A percentile compares a stretch with the other conserved stretches of the same genome.
These are phyloP conservation scores for Punica granatum DNA, from an alignment of 345 rosid genomes.

Conservation along the genomic window DNA sequence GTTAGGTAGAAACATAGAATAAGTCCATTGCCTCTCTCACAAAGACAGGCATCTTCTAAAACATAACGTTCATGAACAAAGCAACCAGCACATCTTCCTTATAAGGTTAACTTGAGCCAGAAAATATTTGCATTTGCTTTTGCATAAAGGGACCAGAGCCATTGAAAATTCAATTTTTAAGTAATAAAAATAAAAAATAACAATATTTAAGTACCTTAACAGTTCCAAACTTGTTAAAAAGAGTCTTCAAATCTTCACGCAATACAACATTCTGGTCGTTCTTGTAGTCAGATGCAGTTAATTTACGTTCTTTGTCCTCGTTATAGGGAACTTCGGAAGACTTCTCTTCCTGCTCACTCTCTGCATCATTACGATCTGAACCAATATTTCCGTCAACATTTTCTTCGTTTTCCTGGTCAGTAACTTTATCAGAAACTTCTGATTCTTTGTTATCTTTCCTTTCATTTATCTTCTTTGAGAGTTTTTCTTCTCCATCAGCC, in stretches of 20 bases:
- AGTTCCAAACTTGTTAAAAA: slow-evolving; percentile 63
- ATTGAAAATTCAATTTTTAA: background rate
- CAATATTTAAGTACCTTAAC: slow-evolving; percentile 53
- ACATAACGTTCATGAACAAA: background rate
- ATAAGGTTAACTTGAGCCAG: background rate
- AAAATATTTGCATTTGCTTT: background rate
- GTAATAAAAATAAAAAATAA: background rate
- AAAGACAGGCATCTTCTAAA: background rate
- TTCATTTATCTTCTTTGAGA: slow-evolving; percentile 17
- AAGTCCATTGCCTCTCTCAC: background rate
- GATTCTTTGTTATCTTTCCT: slow-evolving; percentile 16
- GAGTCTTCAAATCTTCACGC: slow-evolving; percentile 85
- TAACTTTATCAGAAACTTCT: slow-evolving; percentile 3
- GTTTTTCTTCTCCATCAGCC: slow-evolving; percentile 23
- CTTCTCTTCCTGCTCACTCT: slow-evolving; percentile 27
- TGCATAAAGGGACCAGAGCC: background rate
- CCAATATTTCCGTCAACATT: slow-evolving; percentile 27
- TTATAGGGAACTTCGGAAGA: slow-evolving; percentile 31
- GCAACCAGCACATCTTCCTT: background rate
- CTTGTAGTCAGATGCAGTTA: slow-evolving; percentile 34
- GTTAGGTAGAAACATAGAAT: background rate
- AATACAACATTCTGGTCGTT: slow-evolving; percentile 63
- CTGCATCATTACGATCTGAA: slow-evolving; percentile 24
- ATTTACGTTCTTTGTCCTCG: slow-evolving; percentile 40
- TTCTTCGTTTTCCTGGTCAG: slow-evolving; percentile 14